phyloP scores from a whole-genome alignment of 495 filamentous ascomycete species.

The Hapsidospora chrysogenum region DNA sequence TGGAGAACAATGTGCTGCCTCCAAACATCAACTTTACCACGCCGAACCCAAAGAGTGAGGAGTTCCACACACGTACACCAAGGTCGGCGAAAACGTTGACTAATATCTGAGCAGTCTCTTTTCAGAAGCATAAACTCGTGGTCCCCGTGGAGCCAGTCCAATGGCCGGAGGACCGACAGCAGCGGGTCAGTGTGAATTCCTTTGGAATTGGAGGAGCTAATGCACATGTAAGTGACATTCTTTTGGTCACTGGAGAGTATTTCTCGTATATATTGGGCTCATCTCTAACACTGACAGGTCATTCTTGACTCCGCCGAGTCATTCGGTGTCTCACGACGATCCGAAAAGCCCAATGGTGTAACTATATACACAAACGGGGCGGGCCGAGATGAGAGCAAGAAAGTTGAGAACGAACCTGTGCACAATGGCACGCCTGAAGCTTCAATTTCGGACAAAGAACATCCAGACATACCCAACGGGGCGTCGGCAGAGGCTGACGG shows the following conservation, averaged over 20 bases:
- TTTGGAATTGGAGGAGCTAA: slow-evolving; percentile 36
- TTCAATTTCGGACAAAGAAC: too few species aligned
- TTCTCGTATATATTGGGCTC: too few species aligned
- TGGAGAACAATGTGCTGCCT: slow-evolving; percentile 24
- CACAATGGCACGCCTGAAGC: too few species aligned
- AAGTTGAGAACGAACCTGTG: too few species aligned
- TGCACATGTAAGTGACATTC: too few species aligned
- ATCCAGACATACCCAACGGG: too few species aligned
- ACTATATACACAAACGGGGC: too few species aligned
- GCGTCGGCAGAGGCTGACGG: too few species aligned
- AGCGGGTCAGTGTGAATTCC: slow-evolving; percentile 23
- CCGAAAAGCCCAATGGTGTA: too few species aligned
- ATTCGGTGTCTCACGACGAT: neutral
- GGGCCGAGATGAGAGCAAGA: too few species aligned
- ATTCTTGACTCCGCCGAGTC: slow-evolving; percentile 19
- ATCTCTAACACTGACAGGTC: too few species aligned
- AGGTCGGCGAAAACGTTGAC: neutral
- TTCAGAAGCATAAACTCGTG: slow-evolving; percentile 6
- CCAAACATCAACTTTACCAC: slow-evolving; percentile 16
- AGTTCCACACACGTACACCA: neutral
- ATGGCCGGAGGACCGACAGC: slow-evolving; percentile 8
- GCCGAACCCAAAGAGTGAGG: slow-evolving; percentile 13
- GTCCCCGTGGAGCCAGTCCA: slow-evolving; percentile 9
- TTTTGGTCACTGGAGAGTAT: too few species aligned
- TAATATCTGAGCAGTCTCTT: slow-evolving; percentile 6